phyloP scores from a whole-genome alignment of 2,329 filamentous ascomycete species.

The Aspergillus ruber region DNA sequence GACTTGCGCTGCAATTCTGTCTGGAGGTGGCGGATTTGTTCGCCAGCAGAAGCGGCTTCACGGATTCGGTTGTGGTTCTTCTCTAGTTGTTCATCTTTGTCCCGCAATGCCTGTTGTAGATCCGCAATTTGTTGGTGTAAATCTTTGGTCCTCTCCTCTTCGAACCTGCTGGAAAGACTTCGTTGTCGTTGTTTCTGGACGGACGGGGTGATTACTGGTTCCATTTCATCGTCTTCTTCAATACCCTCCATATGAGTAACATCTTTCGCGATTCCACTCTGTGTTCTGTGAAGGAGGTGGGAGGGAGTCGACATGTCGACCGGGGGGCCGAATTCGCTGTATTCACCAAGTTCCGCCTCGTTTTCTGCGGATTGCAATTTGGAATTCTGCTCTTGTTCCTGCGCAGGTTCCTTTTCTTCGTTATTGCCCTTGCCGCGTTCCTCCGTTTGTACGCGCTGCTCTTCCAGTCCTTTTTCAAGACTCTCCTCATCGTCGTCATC shows the following conservation, averaged over 20 bases:
- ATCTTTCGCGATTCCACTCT: slow-evolving; percentile 19
- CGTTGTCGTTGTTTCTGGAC: slow-evolving; percentile 17
- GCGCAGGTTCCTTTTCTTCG: slow-evolving; percentile 1
- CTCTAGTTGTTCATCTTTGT: slow-evolving; percentile 30
- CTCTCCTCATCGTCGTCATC: slow-evolving; percentile 14
- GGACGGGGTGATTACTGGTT: slow-evolving; percentile 20
- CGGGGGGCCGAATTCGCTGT: slow-evolving; percentile 38
- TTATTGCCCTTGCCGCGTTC: slow-evolving; percentile 5
- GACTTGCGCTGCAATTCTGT: slow-evolving; percentile 30
- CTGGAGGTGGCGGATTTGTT: slow-evolving; percentile 35
- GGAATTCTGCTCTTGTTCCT: slow-evolving; percentile 11
- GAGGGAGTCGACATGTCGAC: slow-evolving; percentile 41
- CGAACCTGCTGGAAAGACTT: slow-evolving; percentile 10
- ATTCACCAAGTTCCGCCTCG: slow-evolving; percentile 28
- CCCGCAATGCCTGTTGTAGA: slow-evolving; percentile 24
- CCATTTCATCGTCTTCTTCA: slow-evolving; percentile 25
- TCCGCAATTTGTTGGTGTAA: slow-evolving; percentile 27
- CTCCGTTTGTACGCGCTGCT: slow-evolving; percentile 3
- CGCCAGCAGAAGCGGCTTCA: slow-evolving; percentile 30
- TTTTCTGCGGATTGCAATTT: slow-evolving; percentile 23
- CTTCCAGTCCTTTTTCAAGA: slow-evolving; percentile 4
- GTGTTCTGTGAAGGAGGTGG: slow-evolving; percentile 29
- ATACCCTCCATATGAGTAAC: slow-evolving; percentile 31
- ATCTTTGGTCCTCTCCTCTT: slow-evolving; percentile 14
- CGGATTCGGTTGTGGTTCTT: slow-evolving; percentile 24